Base-by-base conservation (phyloP, 2,329 filamentous ascomycete genomes). In the Sarocladium kiliense region DNA sequence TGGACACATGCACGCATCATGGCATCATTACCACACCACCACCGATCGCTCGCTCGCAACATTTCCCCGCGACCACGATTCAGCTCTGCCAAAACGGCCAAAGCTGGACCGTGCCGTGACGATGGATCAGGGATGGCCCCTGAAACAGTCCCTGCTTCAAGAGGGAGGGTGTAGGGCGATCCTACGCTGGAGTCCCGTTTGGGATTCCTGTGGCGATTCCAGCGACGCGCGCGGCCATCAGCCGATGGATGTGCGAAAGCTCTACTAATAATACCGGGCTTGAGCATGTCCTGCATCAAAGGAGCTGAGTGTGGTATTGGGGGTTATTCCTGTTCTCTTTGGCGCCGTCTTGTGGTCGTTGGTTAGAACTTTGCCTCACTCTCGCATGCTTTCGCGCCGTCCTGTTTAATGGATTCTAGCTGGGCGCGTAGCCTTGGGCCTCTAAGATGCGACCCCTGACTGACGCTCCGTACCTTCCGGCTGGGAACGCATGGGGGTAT, bases 91-190 rank as follows among this genome's bases (percentile, higher is more conserved):
- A 39, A 39, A 39, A 16, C 7, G 16, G 18, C 6, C 21, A 47
- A 23, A 47, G 44, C 44, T 30, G 23, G 23, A 47, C 44, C 12
- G 25, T 27, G 44, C 44, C 25, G 25, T 10, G 44, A 47, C 44
- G 25, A 47, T 5, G 23, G 44, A 34, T 27, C 47, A 51, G 27
- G 47, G 47, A 51, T 51, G 27, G 26, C 47, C 47, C 47, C 47
- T 51, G 47, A 51, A 36, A 51, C 47, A 51, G 47, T 51, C 47
- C 47, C 27, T 34, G 47, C 47, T 51, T 51, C 47, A 51, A 23
- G 27, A 36, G 18, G 25, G 27, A 21, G 26, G 26, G 47, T 51
- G 47, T 51, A 51, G 47, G 47, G 47, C 47, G 47, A 36, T 51
- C 26, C 47, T 36, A 51, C 47, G 47, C 27, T 51, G 16, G 14